Evolutionary conservation across 2,329 filamentous ascomycete genomes (phyloP), one percentile per base, ranked within the genome.

Genomic region (Botryotinia narcissicola): DNA sequence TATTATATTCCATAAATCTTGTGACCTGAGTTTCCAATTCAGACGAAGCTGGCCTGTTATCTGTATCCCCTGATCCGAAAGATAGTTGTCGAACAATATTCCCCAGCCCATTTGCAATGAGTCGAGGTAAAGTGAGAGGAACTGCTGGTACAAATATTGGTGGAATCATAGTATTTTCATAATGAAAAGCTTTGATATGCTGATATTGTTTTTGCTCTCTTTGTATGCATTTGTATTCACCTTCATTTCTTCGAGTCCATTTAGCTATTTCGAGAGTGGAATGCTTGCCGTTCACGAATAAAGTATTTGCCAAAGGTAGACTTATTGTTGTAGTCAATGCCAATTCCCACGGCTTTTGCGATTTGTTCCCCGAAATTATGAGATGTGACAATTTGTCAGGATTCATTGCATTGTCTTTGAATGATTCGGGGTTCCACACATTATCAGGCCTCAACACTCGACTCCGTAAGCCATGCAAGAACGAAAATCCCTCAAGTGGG

Each of bases 11-110:
- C 74, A 91, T 88, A 44, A 91, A 87, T 10, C 82, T 82, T 8
- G 89, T 87, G 3, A 95, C 90, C 7, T 87, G 85, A 29, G 80
- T 80, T 80, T 96, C 93, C 1, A 95, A 84, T 80, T 95, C 93
- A 42, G 87, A 85, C 1, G 92, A 94, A 4, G 93, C 92, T 20
- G 91, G 90, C 48, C 71, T 60, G 4, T 67, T 60, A 0, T 86
- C 83, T 1, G 82, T 78, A 46, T 83, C 80, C 7, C 84, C 85
- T 37, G 80, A 77, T 20, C 77, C 77, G 29, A 87, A 82, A 25
- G 88, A 84, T 16, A 95, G 80, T 60, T 88, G 87, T 46, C 91
- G 88, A 35, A 96, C 84, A 72, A 97, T 95, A 81, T 97, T 97
- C 5, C 93, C 93, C 78, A 95, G 89, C 51, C 90, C 89, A 54